Percentiles rank a stretch among this genome's conserved stretches.
These are phyloP conservation scores for Kodamaea derodonti DNA, from an alignment of 1,139 yeast genomes.

Conservation along the genomic window DNA sequence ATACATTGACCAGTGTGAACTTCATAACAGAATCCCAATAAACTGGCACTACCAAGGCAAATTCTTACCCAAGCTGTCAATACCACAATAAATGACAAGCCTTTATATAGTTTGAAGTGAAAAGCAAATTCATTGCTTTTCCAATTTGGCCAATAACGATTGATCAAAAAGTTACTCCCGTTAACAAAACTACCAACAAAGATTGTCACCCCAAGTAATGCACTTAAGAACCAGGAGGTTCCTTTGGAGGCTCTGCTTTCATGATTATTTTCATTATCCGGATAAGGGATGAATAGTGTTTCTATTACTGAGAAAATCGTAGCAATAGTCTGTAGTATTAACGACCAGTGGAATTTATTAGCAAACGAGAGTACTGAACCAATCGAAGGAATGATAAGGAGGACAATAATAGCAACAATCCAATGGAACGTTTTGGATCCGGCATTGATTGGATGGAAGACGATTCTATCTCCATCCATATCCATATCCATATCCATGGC, in stretches of 20 bases:
- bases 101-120: conserved; percentile 34
- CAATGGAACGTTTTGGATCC: conserved; percentile 61
- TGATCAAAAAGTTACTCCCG: conserved; percentile 47
- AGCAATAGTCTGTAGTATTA: conserved; percentile 44
- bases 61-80: conserved; percentile 66
- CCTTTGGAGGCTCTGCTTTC: conserved; percentile 67
- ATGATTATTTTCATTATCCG: conserved; percentile 55
- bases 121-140: conserved; percentile 10
- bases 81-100: conserved; percentile 41
- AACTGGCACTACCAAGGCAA: conserved; percentile 76
- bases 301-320: conserved; percentile 54
- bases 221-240: conserved; percentile 56
- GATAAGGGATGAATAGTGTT: conserved; percentile 52
- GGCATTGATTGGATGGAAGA: conserved; percentile 46
- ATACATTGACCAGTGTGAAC: conserved; percentile 84
- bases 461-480: conserved; percentile 25
- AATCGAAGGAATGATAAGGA: conserved; percentile 53
- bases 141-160: conserved; percentile 29
- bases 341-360: conserved; percentile 41
- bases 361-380: conserved; percentile 55
- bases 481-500: conserved; percentile 28
- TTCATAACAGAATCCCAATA: conserved; percentile 76
- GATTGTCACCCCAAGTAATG: conserved; percentile 43
- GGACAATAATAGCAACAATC: conserved; percentile 44
- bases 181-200: conserved; percentile 53